Evolutionary conservation across 2,329 filamentous ascomycete species (phyloP).

Genomic region (Cladosporium phlei): DNA sequence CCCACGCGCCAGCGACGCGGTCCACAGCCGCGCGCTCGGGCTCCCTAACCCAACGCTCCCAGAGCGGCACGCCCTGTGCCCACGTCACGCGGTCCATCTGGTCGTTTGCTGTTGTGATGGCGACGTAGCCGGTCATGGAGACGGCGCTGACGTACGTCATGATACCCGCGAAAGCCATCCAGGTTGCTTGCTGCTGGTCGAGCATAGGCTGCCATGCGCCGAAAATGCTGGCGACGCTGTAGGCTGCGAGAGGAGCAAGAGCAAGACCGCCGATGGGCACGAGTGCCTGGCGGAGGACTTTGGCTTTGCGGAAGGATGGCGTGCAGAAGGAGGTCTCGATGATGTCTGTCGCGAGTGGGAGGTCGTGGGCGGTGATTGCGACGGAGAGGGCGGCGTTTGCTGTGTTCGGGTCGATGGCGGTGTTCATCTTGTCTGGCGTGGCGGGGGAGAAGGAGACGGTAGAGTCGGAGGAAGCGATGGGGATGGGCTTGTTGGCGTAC

Average conservation of each 20-base stretch:
- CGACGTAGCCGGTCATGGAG: constrained; percentile 74
- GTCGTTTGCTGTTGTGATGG: constrained; percentile 82
- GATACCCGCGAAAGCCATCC: constrained; percentile 73
- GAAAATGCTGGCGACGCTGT: constrained; percentile 64
- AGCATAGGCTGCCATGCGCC: constrained; percentile 68
- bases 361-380: constrained; percentile 73
- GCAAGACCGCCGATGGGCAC: constrained; percentile 55
- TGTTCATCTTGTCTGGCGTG: constrained; percentile 57
- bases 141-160: constrained; percentile 79
- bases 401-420: constrained; percentile 66
- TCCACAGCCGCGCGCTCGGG: constrained; percentile 86
- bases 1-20: constrained; percentile 81
- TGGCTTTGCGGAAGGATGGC: constrained; percentile 62
- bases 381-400: constrained; percentile 71
- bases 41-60: constrained; percentile 79
- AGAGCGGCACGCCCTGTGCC: constrained; percentile 73
- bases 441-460: constrained; percentile 54
- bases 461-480: constrained; percentile 48
- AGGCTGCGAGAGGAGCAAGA: constrained; percentile 62
- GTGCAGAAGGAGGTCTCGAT: constrained; percentile 65
- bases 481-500: constrained; percentile 77
- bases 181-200: constrained; percentile 68
- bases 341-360: constrained; percentile 71
- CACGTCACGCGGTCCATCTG: constrained; percentile 94
- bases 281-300: constrained; percentile 60